Evolutionary conservation across 352 stramenopile species (phyloP).

Genomic region (Globisporangium okanoganense): DNA sequence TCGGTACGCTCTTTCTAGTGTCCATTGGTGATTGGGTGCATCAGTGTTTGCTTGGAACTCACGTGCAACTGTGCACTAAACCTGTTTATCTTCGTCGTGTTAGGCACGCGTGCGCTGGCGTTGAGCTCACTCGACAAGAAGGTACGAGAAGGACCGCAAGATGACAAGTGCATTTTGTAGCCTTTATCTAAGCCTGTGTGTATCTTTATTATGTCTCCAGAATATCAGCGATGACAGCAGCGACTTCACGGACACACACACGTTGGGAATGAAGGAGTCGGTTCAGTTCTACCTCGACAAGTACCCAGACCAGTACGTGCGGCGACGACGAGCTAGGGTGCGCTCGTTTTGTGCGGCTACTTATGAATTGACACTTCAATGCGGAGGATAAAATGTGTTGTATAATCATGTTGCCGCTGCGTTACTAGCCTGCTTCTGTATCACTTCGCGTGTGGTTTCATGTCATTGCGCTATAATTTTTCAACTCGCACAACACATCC

Average conservation of each 20-base stretch:
- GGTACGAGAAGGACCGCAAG: conserved; percentile 20
- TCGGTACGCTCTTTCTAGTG: conserved; percentile 28
- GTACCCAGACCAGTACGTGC: conserved; percentile 63
- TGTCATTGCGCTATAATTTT: too few species aligned
- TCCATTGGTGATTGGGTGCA: neutral
- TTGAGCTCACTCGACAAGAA: conserved; percentile 68
- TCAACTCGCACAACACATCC: too few species aligned
- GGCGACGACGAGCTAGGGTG: conserved; percentile 19
- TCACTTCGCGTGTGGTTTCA: too few species aligned
- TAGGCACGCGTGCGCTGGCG: conserved; percentile 68
- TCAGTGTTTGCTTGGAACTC: neutral
- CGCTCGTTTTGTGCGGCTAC: too few species aligned
- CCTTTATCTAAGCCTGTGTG: too few species aligned
- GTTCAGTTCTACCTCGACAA: conserved; percentile 79
- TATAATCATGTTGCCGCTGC: too few species aligned
- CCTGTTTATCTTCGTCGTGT: neutral
- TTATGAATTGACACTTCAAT: too few species aligned
- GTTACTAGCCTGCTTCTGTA: too few species aligned
- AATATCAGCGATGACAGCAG: conserved; percentile 69
- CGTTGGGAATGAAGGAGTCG: conserved; percentile 55
- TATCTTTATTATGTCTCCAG: conserved; percentile 19
- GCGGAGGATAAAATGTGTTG: too few species aligned
- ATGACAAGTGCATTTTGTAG: neutral
- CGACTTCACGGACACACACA: conserved; percentile 62
- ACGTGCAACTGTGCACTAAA: neutral